Conservation (phyloP, 1,284 basidiomycete genomes). For the Leccinum griseonigrum region DNA sequence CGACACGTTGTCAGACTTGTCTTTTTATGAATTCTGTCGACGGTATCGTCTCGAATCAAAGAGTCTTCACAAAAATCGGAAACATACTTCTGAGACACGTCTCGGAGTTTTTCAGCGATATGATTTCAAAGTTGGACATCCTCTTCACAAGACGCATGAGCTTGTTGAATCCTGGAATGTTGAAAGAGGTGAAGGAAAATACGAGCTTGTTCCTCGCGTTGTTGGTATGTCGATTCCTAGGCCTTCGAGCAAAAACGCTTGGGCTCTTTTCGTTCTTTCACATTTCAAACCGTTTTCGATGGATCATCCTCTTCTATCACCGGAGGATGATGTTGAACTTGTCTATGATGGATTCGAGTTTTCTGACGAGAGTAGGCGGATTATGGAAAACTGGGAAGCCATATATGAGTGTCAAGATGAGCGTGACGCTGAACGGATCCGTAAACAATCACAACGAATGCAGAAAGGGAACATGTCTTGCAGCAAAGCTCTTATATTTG, state of each 20-base stretch:
- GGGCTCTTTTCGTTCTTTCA: constrained; percentile 19
- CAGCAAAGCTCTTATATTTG: too few relatives aligned
- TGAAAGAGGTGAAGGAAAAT: neutral
- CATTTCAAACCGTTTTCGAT: constrained; percentile 30
- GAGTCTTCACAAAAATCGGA: neutral
- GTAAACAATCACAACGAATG: neutral
- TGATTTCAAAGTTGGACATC: neutral
- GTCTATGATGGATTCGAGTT: neutral
- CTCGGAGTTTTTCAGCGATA: neutral
- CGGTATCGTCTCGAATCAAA: neutral
- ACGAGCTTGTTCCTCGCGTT: neutral
- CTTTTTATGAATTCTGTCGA: neutral
- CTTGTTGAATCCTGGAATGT: neutral
- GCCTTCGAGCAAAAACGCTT: neutral
- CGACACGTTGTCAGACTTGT: neutral
- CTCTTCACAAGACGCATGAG: neutral
- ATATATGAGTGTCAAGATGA: constrained; percentile 10
- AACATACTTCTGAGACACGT: neutral
- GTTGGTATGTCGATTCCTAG: neutral
- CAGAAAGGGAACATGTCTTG: neutral
- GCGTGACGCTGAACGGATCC: neutral
- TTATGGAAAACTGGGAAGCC: constrained; percentile 10
- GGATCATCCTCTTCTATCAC: neutral
- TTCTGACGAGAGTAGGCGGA: neutral
- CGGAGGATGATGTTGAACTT: neutral